Conservation (phyloP, 768 basidiomycete genomes). For the Leccinum longicurvipes region DNA sequence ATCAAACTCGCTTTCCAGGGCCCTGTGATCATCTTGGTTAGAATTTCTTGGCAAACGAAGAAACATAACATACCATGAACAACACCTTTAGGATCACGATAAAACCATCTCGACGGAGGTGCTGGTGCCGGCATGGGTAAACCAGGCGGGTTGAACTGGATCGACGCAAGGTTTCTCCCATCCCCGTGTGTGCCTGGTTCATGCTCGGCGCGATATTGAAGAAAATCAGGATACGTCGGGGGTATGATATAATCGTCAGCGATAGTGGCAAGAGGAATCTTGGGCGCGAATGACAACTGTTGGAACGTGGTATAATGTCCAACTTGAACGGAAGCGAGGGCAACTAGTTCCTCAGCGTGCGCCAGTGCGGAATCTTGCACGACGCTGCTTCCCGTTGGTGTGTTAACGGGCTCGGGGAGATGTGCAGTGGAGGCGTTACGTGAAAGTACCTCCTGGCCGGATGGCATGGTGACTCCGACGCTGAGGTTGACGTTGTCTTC, state of each 20-base stretch:
- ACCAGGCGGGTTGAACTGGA: slow-evolving; percentile 78
- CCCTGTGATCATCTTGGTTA: slow-evolving; percentile 41
- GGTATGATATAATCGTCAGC: slow-evolving; percentile 91
- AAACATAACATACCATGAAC: slow-evolving; percentile 61
- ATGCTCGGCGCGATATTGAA: slow-evolving; percentile 61
- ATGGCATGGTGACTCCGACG: slow-evolving; percentile 56
- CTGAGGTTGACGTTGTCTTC: slow-evolving; percentile 61
- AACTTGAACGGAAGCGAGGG: slow-evolving; percentile 66
- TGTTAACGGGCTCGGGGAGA: slow-evolving; percentile 23
- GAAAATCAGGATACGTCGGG: slow-evolving; percentile 79
- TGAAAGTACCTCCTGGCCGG: slow-evolving; percentile 34
- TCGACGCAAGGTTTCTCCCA: slow-evolving; percentile 49
- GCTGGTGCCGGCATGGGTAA: slow-evolving; percentile 67
- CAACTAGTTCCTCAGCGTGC: slow-evolving; percentile 63
- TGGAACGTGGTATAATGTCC: slow-evolving; percentile 92
- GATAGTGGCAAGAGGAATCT: slow-evolving; percentile 83
- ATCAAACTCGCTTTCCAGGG: slow-evolving; percentile 87
- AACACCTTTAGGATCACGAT: slow-evolving; percentile 77
- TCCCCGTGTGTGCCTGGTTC: slow-evolving; percentile 53
- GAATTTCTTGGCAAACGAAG: neutral
- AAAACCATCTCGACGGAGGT: slow-evolving; percentile 76
- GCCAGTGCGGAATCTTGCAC: slow-evolving; percentile 36
- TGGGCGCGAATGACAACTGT: slow-evolving; percentile 81
- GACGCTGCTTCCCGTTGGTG: slow-evolving; percentile 28
- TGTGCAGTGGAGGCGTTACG: slow-evolving; percentile 26